Evolutionary conservation across 2,329 filamentous ascomycete genomes (phyloP).

Genomic region (Fusarium torulosum): DNA sequence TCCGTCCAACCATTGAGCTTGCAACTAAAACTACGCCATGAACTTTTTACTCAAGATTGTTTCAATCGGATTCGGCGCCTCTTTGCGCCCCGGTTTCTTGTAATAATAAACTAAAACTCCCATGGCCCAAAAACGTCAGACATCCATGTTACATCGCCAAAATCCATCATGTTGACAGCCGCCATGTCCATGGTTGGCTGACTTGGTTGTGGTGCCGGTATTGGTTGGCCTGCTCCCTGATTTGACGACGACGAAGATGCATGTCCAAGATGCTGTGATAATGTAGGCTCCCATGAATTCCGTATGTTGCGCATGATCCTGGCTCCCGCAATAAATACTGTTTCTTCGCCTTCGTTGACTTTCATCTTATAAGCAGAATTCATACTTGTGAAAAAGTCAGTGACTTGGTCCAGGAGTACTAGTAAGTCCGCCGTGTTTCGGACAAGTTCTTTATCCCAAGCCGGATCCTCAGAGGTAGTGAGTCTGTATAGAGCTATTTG

Average conservation of each 20-base stretch:
- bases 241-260: conserved; percentile 49
- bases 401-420: conserved; percentile 51
- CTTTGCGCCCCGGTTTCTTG: neutral
- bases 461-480: conserved; percentile 55
- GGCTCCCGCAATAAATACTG: conserved; percentile 51
- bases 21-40: neutral
- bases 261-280: conserved; percentile 49
- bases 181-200: conserved; percentile 38
- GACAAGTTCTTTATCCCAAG: conserved; percentile 57
- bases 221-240: conserved; percentile 38
- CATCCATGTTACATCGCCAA: conserved; percentile 55
- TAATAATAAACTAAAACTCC: conserved; percentile 48
- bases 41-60: neutral
- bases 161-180: conserved; percentile 49
- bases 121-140: conserved; percentile 55
- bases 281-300: conserved; percentile 53
- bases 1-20: conserved; percentile 12
- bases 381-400: conserved; percentile 50
- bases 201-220: conserved; percentile 22
- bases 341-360: conserved; percentile 48
- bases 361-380: conserved; percentile 48
- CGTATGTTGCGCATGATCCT: conserved; percentile 54
- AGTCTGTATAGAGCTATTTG: conserved; percentile 56
- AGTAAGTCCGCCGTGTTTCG: conserved; percentile 54
- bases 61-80: conserved; percentile 3